These are phyloP conservation scores for Cladochytrium tenue DNA, from an alignment of 371 early-diverging fungal genomes.

Conservation along the genomic window DNA sequence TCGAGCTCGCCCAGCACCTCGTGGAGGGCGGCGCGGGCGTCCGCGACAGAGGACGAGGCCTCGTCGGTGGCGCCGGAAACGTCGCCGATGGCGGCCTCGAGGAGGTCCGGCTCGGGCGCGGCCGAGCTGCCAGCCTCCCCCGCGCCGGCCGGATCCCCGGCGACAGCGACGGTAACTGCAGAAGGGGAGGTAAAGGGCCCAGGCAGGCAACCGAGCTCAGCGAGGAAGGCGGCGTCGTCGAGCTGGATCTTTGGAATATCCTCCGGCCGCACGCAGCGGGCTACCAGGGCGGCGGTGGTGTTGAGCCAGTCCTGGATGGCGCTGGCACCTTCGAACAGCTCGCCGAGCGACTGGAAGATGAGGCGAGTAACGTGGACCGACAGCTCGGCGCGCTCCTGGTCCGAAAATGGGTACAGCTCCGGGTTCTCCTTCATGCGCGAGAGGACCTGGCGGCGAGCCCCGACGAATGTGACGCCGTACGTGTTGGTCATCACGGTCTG, in stretches of 20 bases:
- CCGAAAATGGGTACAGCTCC: constrained; percentile 36
- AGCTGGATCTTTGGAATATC: constrained; percentile 30
- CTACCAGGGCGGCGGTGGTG: constrained; percentile 81
- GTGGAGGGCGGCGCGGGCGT: too few relatives aligned
- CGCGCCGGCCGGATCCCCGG: too few relatives aligned
- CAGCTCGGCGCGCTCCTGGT: constrained; percentile 39
- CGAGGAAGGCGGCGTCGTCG: constrained; percentile 30
- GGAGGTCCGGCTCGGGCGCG: neutral
- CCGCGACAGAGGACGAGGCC: neutral
- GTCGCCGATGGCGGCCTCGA: constrained; percentile 26
- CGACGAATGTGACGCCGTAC: constrained; percentile 96
- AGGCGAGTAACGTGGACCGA: constrained; percentile 73
- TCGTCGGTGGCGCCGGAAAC: too few relatives aligned
- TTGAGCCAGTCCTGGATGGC: constrained; percentile 93
- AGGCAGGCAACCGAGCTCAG: constrained; percentile 37
- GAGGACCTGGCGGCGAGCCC: constrained; percentile 88
- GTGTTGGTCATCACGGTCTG: constrained; percentile 99
- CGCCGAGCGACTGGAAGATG: constrained; percentile 80
- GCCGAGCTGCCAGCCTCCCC: too few relatives aligned
- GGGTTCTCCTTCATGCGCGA: constrained; percentile 62
- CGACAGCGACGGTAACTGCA: constrained; percentile 15
- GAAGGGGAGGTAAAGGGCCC: constrained; percentile 19
- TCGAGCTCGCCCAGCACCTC: too few relatives aligned
- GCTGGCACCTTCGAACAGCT: constrained; percentile 66
- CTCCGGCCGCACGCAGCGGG: constrained; percentile 73